Conservation (phyloP, 2,329 filamentous ascomycete species). For the Pestalotiopsis sp. region DNA sequence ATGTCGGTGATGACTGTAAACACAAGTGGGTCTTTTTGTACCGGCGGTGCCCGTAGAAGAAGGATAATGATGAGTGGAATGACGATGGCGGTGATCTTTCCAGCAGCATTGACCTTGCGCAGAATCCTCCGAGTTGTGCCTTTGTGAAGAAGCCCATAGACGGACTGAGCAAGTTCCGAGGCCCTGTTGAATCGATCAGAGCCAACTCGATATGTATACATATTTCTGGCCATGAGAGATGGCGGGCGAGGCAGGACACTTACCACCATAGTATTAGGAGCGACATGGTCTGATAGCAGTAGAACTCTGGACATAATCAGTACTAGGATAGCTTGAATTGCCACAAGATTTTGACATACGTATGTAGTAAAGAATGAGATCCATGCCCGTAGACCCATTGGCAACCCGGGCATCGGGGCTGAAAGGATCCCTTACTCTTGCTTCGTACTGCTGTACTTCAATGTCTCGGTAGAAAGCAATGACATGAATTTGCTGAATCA, state of each 20-base stretch:
- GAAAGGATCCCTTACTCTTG: constrained; percentile 19
- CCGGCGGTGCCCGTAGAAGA: constrained; percentile 18
- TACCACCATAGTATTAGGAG: constrained; percentile 28
- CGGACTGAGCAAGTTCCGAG: constrained; percentile 23
- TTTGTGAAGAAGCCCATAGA: constrained; percentile 18
- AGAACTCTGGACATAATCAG: constrained; percentile 20
- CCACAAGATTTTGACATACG: constrained; percentile 17
- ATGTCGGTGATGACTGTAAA: constrained; percentile 25
- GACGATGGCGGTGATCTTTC: constrained; percentile 22
- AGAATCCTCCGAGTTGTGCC: constrained; percentile 15
- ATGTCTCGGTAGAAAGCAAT: constrained; percentile 20
- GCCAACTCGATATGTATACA: neutral
- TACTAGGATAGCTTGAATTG: constrained; percentile 1
- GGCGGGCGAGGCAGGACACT: neutral
- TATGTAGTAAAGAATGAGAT: constrained; percentile 28
- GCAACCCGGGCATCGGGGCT: constrained; percentile 24
- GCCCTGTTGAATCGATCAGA: constrained; percentile 16
- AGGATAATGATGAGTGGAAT: constrained; percentile 24
- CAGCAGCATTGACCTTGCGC: constrained; percentile 22
- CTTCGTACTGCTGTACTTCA: constrained; percentile 19
- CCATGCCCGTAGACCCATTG: constrained; percentile 26
- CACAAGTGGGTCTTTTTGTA: constrained; percentile 16
- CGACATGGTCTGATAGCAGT: constrained; percentile 24
- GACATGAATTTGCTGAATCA: constrained; percentile 26
- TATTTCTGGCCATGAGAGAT: too few species aligned